Evolutionary conservation across 1,284 basidiomycete genomes (phyloP).

Genomic region (Fomitiporia mediterranea): DNA sequence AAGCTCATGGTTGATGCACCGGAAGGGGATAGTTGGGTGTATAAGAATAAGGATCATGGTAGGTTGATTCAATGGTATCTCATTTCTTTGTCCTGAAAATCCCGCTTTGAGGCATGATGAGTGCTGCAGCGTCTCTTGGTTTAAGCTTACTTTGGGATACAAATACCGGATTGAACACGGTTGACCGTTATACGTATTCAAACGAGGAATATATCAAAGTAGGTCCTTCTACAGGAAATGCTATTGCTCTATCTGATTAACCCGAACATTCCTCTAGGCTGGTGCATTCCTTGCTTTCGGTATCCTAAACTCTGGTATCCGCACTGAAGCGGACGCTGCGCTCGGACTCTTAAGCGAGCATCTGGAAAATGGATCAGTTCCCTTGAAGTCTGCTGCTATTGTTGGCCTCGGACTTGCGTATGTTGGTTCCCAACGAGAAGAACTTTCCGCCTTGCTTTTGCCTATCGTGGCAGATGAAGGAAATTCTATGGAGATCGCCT

Average conservation of each 20-base stretch:
- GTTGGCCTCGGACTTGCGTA: constrained; percentile 93
- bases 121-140: constrained; percentile 91
- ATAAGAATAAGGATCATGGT: constrained; percentile 99
- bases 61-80: constrained; percentile 21
- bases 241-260: not conserved
- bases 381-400: constrained; percentile 85
- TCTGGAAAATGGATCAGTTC: constrained; percentile 82
- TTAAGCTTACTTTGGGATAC: constrained; percentile 96
- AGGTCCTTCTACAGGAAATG: too few relatives aligned
- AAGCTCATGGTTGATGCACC: constrained; percentile 96
- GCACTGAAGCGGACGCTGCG: constrained; percentile 92
- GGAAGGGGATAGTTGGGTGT: constrained; percentile 97
- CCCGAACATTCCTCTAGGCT: constrained; percentile 44
- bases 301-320: constrained; percentile 85
- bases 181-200: constrained; percentile 98
- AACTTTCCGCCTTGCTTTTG: constrained; percentile 75
- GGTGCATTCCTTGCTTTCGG: constrained; percentile 95
- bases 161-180: constrained; percentile 88
- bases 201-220: constrained; percentile 95
- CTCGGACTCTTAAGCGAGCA: constrained; percentile 90
- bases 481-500: constrained; percentile 85
- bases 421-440: constrained; percentile 87
- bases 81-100: not conserved
- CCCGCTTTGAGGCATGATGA: constrained; percentile 77
- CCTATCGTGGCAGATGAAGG: constrained; percentile 79